Percentiles rank a stretch among this genome's conserved stretches.
Evolutionary conservation across 441 rosid species (phyloP).

Genomic region (Biscutella auriculata): DNA sequence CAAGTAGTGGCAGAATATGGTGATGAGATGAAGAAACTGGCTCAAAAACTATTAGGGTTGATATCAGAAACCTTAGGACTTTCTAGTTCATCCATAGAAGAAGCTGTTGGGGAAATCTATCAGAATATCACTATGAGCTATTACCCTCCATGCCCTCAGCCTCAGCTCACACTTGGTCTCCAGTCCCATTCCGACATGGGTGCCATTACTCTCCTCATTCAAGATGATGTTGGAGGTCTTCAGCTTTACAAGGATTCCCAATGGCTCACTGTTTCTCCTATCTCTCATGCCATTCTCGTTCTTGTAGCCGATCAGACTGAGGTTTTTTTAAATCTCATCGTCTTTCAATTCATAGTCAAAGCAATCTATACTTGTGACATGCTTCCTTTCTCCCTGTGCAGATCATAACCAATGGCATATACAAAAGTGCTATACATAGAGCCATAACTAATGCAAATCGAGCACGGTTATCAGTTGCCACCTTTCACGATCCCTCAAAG

Average conservation of each 20-base stretch:
- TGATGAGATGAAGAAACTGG: constrained; percentile 45
- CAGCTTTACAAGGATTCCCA: constrained; percentile 52
- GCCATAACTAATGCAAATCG: constrained; percentile 51
- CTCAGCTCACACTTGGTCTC: constrained; percentile 78
- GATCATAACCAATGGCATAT: constrained; percentile 74
- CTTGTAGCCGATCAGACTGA: constrained; percentile 73
- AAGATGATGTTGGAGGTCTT: constrained; percentile 78
- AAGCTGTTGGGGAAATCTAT: constrained; percentile 58
- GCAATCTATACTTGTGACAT: constrained; percentile 1
- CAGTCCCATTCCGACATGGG: constrained; percentile 89
- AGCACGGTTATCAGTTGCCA: constrained; percentile 64
- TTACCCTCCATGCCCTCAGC: constrained; percentile 86
- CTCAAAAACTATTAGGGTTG: constrained; percentile 41
- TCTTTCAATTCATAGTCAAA: not conserved
- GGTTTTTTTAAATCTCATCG: constrained; percentile 27
- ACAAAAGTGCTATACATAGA: constrained; percentile 57
- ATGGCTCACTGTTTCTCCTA: constrained; percentile 59
- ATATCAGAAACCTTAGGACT: constrained; percentile 61
- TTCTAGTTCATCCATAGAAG: constrained; percentile 35
- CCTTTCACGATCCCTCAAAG: constrained; percentile 87
- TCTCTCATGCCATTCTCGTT: constrained; percentile 52
- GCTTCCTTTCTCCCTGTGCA: constrained; percentile 20
- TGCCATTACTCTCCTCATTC: constrained; percentile 65
- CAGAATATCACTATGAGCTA: constrained; percentile 79
- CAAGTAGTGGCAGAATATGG: constrained; percentile 45